Evolutionary conservation across 2,329 filamentous ascomycete species (phyloP).

Genomic region (Cytospora piceicola): DNA sequence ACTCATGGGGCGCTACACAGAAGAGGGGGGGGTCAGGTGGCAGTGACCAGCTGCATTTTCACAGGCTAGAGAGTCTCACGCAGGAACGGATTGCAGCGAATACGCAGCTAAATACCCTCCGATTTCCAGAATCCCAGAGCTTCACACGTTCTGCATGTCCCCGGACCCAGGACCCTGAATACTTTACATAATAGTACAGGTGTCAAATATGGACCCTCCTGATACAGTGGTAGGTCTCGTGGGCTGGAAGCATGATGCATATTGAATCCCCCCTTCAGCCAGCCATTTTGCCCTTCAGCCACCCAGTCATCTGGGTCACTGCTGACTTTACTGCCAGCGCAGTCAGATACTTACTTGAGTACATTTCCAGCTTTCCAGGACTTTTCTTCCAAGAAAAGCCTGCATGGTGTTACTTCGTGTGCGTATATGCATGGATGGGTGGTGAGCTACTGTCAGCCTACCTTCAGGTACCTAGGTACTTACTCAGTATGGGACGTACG

Average conservation of each 20-base stretch:
- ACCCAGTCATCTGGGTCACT: background rate
- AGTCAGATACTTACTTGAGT: background rate
- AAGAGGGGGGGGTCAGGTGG: background rate
- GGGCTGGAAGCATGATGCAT: background rate
- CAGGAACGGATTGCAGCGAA: constrained; percentile 6
- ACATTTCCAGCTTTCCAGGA: background rate
- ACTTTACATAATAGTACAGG: background rate
- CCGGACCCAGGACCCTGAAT: constrained; percentile 15
- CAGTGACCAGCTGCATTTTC: background rate
- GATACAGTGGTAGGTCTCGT: background rate
- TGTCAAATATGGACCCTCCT: background rate
- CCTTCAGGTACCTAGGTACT: no score
- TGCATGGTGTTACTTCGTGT: background rate
- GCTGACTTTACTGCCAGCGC: background rate
- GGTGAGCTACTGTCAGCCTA: background rate
- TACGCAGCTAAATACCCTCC: background rate
- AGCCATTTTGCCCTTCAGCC: background rate
- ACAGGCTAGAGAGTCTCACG: background rate
- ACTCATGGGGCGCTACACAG: background rate
- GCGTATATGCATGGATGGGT: background rate
- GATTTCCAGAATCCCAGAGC: no score
- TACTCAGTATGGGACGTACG: no score
- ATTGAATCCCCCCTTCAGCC: background rate
- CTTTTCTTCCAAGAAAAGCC: background rate
- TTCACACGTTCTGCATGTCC: background rate